These are phyloP conservation scores for Cercospora sesami DNA, from an alignment of 2,329 filamentous ascomycete species.

Conservation along the genomic window DNA sequence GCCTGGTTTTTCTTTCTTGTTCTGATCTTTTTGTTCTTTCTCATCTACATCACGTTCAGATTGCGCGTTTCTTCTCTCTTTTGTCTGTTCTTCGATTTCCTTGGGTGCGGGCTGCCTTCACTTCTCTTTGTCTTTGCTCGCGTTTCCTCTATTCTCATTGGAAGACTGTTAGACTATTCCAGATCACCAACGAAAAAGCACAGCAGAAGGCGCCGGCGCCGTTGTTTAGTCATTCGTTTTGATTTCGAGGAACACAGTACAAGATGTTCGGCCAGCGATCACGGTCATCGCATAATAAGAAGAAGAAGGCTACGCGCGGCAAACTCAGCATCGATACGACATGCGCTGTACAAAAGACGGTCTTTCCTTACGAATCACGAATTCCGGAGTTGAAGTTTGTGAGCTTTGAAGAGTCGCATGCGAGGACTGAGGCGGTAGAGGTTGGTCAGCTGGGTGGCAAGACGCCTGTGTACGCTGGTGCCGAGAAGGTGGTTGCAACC, in stretches of 20 bases:
- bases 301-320: conserved; percentile 17
- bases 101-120: conserved; percentile 4
- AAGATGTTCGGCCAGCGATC: conserved; percentile 14
- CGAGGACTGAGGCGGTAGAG: conserved; percentile 25
- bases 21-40: neutral
- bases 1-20: neutral
- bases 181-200: neutral
- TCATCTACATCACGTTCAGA: neutral
- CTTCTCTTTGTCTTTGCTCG: neutral
- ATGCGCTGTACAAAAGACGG: conserved; percentile 55
- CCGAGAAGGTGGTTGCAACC: conserved; percentile 13
- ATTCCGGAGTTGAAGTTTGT: conserved; percentile 32
- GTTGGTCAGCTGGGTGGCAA: conserved; percentile 33
- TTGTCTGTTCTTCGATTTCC: neutral
- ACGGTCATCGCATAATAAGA: conserved; percentile 9
- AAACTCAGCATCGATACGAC: conserved; percentile 61
- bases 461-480: conserved; percentile 18
- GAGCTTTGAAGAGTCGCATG: conserved; percentile 29
- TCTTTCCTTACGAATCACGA: conserved; percentile 41
- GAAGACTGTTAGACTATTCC: neutral
- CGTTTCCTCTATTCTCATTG: neutral
- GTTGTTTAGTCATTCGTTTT: neutral
- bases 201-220: neutral
- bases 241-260: neutral
- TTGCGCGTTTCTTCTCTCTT: neutral